Evolutionary conservation across 2,329 filamentous ascomycete genomes (phyloP).

Genomic region (Blastomyces gilchristii): DNA sequence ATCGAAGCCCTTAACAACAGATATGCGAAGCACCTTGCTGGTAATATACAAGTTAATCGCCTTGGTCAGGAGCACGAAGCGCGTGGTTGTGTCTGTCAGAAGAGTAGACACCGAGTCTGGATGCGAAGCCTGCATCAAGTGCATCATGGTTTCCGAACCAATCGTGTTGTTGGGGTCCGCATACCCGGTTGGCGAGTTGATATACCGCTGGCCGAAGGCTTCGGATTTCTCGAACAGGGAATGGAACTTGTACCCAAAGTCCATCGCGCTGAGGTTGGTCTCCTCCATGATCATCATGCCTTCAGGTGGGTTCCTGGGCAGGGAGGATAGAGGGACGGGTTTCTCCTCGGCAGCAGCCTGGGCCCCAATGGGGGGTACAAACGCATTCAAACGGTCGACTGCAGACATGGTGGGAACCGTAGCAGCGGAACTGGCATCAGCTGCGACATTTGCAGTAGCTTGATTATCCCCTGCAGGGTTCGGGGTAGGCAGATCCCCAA

Average conservation of each 20-base stretch:
- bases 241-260: background rate
- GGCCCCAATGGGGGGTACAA: constrained; percentile 1
- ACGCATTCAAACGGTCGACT: constrained; percentile 3
- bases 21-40: constrained; percentile 18
- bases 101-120: constrained; percentile 11
- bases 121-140: background rate
- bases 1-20: constrained; percentile 21
- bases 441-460: background rate
- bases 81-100: constrained; percentile 18
- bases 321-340: background rate
- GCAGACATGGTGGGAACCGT: background rate
- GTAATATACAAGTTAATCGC: constrained; percentile 23
- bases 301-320: background rate
- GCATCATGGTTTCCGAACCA: background rate
- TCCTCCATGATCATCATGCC: constrained; percentile 6
- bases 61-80: constrained; percentile 21
- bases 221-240: constrained; percentile 1
- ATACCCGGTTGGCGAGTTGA: background rate
- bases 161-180: background rate
- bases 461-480: background rate
- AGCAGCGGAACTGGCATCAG: background rate
- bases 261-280: background rate
- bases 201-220: background rate
- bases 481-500: background rate
- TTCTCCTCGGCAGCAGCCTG: constrained; percentile 2